A percentile compares a stretch with the other conserved stretches of the same genome.
Conservation (phyloP, 2,329 filamentous ascomycete genomes). For the Botrytis galanthina region DNA sequence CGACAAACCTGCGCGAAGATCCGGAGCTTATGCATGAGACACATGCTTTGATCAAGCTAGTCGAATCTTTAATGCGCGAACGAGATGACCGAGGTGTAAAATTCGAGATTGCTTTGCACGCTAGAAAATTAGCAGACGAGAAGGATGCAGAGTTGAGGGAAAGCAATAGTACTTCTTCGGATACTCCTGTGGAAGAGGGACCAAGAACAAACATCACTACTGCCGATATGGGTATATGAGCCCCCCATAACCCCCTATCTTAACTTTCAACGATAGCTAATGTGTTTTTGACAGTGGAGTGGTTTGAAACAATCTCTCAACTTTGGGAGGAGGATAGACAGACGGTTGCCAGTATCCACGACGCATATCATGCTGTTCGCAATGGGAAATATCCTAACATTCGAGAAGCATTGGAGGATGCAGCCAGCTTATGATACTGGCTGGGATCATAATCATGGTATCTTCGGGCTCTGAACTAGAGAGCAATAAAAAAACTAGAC, state of each 20-base stretch:
- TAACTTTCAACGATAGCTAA: not conserved
- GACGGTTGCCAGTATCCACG: not conserved
- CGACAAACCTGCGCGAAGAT: not conserved
- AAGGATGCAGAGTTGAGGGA: not conserved
- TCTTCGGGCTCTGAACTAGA: not conserved
- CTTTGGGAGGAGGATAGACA: not conserved
- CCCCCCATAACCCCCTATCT: not conserved
- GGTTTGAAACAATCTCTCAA: too few species aligned
- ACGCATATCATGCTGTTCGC: not conserved
- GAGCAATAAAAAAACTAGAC: not conserved
- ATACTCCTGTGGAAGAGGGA: not conserved
- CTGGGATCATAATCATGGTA: not conserved
- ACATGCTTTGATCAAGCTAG: too few species aligned
- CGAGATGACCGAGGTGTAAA: not conserved
- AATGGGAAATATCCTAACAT: not conserved
- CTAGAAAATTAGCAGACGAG: not conserved
- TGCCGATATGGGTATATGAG: not conserved
- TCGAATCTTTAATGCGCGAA: not conserved
- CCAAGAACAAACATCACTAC: not conserved
- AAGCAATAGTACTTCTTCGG: fast-evolving
- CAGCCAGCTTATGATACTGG: too few species aligned
- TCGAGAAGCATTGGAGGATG: too few species aligned
- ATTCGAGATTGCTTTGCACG: not conserved
- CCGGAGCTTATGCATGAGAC: not conserved
- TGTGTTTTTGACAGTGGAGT: not conserved